Evolutionary conservation across 371 early-diverging fungal genomes (phyloP).

Genomic region (Mortierella sp.): DNA sequence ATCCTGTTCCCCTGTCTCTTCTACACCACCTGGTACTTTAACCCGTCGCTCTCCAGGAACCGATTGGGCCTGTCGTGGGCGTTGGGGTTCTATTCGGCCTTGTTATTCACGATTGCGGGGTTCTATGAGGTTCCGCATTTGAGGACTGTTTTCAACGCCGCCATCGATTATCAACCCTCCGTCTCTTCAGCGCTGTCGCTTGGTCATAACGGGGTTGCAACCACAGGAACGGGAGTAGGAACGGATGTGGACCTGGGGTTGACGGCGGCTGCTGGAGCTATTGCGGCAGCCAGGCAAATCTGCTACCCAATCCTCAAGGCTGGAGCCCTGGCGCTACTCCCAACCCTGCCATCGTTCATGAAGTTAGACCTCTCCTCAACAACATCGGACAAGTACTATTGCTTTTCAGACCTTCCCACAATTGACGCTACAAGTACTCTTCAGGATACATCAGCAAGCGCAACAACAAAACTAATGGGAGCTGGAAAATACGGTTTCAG

Average conservation of each 20-base stretch:
- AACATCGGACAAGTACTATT: conserved; percentile 31
- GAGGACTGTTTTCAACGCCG: conserved; percentile 42
- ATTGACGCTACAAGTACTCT: neutral
- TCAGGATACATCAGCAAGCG: neutral
- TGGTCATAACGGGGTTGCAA: too few species aligned
- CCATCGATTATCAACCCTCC: conserved; percentile 34
- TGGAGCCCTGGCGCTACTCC: conserved; percentile 14
- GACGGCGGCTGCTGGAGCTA: neutral
- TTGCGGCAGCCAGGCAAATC: conserved; percentile 8
- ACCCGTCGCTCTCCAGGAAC: conserved; percentile 48
- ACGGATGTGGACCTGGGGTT: neutral
- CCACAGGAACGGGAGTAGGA: neutral
- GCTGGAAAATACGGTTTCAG: neutral
- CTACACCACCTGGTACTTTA: conserved; percentile 53
- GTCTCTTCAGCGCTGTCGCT: neutral
- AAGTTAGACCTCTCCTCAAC: conserved; percentile 10
- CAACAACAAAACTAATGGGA: neutral
- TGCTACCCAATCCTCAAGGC: conserved; percentile 35
- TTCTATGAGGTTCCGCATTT: conserved; percentile 51
- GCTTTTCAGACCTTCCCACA: conserved; percentile 35
- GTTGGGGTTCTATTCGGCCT: conserved; percentile 48
- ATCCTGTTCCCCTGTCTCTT: conserved; percentile 44
- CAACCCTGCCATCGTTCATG: conserved; percentile 34
- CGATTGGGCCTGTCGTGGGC: conserved; percentile 54
- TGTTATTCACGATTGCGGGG: conserved; percentile 40